Percentiles rank a stretch among this genome's conserved stretches.
These are phyloP conservation scores for Schizosaccharomyces versatilis DNA, from an alignment of 1,139 yeast species.

Conservation along the genomic window DNA sequence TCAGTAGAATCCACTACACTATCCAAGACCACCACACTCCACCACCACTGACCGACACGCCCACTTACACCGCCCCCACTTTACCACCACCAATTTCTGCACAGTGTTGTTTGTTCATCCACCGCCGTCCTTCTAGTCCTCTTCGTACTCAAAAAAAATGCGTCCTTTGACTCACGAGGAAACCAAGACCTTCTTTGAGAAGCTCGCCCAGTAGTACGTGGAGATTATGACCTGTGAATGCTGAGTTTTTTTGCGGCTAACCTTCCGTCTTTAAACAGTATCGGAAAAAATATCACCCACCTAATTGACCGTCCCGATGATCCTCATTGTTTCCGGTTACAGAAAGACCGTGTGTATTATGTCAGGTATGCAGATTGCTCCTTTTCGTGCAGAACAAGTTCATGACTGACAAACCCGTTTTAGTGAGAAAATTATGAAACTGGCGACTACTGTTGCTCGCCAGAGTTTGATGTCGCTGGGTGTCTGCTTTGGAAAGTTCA, in stretches of 20 bases:
- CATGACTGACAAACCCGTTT: background rate
- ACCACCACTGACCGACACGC: no score
- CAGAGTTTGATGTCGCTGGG: constrained; percentile 81
- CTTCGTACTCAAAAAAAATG: constrained; percentile 26
- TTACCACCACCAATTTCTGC: no score
- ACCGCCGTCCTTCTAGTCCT: background rate
- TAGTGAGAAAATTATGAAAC: constrained; percentile 55
- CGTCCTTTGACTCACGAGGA: constrained; percentile 93
- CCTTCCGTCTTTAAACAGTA: constrained; percentile 17
- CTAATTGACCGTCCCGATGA: constrained; percentile 72
- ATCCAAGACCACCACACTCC: no score
- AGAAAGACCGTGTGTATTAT: constrained; percentile 88
- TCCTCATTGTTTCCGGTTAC: constrained; percentile 86
- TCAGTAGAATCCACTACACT: no score
- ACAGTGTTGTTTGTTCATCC: no score
- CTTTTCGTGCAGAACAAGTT: background rate
- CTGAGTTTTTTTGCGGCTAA: background rate
- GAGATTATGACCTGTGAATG: background rate
- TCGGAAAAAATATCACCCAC: constrained; percentile 79
- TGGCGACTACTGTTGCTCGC: constrained; percentile 79
- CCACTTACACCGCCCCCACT: no score
- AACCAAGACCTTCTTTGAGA: constrained; percentile 85
- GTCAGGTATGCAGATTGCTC: constrained; percentile 22
- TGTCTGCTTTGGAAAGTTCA: constrained; percentile 82
- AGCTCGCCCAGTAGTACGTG: constrained; percentile 54